Evolutionary conservation across 768 basidiomycete genomes (phyloP).

Genomic region (Calocera cornea): DNA sequence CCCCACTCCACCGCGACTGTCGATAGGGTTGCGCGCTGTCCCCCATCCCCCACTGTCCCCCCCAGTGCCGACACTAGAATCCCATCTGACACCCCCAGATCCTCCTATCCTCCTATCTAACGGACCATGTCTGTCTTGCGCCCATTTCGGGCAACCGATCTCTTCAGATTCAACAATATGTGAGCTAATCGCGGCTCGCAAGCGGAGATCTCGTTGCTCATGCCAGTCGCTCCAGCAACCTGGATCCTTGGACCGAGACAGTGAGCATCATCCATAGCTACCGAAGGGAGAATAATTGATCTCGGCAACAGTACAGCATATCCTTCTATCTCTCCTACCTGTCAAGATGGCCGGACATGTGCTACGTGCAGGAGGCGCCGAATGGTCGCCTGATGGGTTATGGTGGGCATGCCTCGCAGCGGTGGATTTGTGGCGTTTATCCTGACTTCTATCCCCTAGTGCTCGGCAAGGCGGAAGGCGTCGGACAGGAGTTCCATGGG

Average conservation of each 20-base stretch:
- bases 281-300: not conserved
- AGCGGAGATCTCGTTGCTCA: not conserved
- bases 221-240: constrained; percentile 47
- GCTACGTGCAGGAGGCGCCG: constrained; percentile 68
- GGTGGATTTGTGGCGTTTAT: not conserved
- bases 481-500: constrained; percentile 66
- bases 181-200: constrained; percentile 25
- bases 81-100: not conserved
- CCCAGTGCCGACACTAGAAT: not conserved
- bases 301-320: constrained; percentile 54
- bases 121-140: constrained; percentile 64
- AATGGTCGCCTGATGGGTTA: constrained; percentile 85
- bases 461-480: constrained; percentile 84
- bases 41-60: not conserved
- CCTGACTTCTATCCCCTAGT: constrained; percentile 37
- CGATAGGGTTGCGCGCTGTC: not conserved
- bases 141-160: constrained; percentile 75
- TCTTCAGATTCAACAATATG: constrained; percentile 91
- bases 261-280: constrained; percentile 34
- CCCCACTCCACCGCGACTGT: not conserved
- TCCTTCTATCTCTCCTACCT: constrained; percentile 83
- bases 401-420: constrained; percentile 36
- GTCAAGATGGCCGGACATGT: constrained; percentile 83
- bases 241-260: constrained; percentile 96
- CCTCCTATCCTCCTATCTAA: not conserved